phyloP scores from a whole-genome alignment of 2,329 filamentous ascomycete species.

The Exophiala alcalophila region DNA sequence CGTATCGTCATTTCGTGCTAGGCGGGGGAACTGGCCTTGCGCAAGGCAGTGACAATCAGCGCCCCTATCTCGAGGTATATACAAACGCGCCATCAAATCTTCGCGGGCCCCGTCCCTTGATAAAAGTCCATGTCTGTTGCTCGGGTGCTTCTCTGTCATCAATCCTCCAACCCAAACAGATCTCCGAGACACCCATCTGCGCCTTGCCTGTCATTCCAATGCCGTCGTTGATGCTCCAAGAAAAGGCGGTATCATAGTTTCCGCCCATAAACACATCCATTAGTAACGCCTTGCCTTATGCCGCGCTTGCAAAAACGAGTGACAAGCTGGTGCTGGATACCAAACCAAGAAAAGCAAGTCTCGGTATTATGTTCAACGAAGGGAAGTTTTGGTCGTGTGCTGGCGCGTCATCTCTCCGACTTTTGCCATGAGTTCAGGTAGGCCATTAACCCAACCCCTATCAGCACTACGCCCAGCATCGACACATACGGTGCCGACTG shows the following conservation, averaged over 20 bases:
- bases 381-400: constrained; percentile 3
- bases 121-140: constrained; percentile 8
- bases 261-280: constrained; percentile 1
- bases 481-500: constrained; percentile 72
- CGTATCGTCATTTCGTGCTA: constrained; percentile 20
- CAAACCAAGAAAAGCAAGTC: constrained; percentile 1
- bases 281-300: constrained; percentile 15
- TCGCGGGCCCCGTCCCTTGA: constrained; percentile 4
- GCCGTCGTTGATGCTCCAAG: constrained; percentile 4
- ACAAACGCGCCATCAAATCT: constrained; percentile 18
- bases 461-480: constrained; percentile 75
- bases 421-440: constrained; percentile 81
- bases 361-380: constrained; percentile 23
- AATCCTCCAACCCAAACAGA: too few relatives aligned
- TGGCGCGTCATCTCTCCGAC: constrained; percentile 43
- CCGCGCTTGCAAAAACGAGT: constrained; percentile 23
- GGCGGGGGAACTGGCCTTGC: constrained; percentile 3
- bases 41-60: constrained; percentile 8
- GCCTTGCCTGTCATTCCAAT: constrained; percentile 1
- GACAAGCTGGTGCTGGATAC: constrained; percentile 11
- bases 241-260: neutral
- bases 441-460: constrained; percentile 81
- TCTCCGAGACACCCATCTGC: constrained; percentile 8
- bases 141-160: too few relatives aligned
- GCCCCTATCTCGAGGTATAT: constrained; percentile 18